Conservation (phyloP, 768 basidiomycete species). For the Russula abietina region DNA sequence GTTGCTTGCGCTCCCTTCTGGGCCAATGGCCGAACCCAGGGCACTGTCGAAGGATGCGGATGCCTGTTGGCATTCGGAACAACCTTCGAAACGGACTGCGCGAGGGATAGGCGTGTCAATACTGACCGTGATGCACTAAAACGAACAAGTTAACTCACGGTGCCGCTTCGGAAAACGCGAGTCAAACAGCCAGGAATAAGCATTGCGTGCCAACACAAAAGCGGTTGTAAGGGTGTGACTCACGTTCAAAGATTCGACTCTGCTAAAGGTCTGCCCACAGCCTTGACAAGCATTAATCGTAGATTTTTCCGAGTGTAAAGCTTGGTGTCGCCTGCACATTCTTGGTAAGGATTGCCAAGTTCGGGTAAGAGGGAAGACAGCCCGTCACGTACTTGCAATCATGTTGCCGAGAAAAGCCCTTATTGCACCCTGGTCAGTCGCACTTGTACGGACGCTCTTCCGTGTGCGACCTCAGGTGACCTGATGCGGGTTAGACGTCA, state of each 20-base stretch:
- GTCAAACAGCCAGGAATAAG: constrained; percentile 14
- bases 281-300: constrained; percentile 84
- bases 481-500: constrained; percentile 36
- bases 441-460: constrained; percentile 93
- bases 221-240: constrained; percentile 32
- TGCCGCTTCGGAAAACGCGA: constrained; percentile 48
- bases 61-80: constrained; percentile 60
- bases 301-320: constrained; percentile 77
- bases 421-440: constrained; percentile 90
- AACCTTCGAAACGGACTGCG: constrained; percentile 79
- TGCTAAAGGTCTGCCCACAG: constrained; percentile 91
- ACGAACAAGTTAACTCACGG: constrained; percentile 43
- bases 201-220: constrained; percentile 26
- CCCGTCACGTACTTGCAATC: constrained; percentile 82
- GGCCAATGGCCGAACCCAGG: constrained; percentile 1
- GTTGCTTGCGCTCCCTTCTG: constrained; percentile 12
- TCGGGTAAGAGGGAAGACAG: background rate
- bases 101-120: constrained; percentile 29
- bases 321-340: constrained; percentile 70
- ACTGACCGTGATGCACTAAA: constrained; percentile 3
- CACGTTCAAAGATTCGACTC: constrained; percentile 91
- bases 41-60: constrained; percentile 14
- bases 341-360: constrained; percentile 10
- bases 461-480: constrained; percentile 91
- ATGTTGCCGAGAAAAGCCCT: constrained; percentile 91